Evolutionary conservation across 140 eudicot genomes (phyloP), one percentile per base, ranked within the genome.

Genomic region (Flaveria floridana): DNA sequence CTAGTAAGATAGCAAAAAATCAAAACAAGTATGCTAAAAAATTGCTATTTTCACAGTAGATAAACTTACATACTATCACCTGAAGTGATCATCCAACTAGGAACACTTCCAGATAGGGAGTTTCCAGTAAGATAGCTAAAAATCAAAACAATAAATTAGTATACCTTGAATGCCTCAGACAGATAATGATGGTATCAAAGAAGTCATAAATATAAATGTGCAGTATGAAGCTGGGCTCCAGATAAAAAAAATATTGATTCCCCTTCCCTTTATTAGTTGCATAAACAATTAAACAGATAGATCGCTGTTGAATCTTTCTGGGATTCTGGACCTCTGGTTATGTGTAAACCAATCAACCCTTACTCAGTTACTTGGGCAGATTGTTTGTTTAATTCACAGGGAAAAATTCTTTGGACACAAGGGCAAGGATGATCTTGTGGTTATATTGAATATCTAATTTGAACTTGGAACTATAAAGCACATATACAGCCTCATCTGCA

Each of bases 51-150:
- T 28, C 34, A 28, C 69, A 1, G 47, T 66, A 55, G 8, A 19
- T 28, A 28, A 46, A 64, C 86, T 79, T 81, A 91, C 93, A 91
- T 86, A 14, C 25, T 79, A 5, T 80, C 78, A 63, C 67, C 78
- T 30, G 2, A 0, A 9, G 20, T 55, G 37, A 51, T 71, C 82
- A 87, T 89, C 97, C 97, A 91, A 62, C 26, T 55, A 37, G 88
- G 91, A 41, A 91, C 21, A 12, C 72, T 37, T 72, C 96, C 97
- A 65, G 82, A 78, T 44, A 91, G 81, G 50, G 30, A 13, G 83
- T 91, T 91, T 25, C 96, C 95, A 47, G 96, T 83, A 59, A 91
- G 78, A 79, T 82, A 87, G 56, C 97, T 91, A 56, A 50, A 37
- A 70, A 44, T 63, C 58, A 12, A 44, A 68, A 65, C 7, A 64